Base-by-base conservation (phyloP, 306 rosid species). In the Acmispon strigosus region DNA sequence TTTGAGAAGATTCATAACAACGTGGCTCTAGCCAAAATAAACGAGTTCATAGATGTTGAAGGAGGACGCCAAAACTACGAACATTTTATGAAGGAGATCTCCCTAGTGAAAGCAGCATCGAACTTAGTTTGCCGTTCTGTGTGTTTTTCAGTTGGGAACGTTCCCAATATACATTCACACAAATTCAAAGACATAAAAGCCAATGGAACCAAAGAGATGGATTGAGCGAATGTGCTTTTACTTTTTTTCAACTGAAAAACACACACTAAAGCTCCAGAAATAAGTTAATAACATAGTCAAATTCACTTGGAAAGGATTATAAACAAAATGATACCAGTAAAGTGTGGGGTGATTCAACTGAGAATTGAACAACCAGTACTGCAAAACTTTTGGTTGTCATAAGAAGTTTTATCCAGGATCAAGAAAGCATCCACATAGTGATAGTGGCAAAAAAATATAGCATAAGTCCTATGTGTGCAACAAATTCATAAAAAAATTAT, bases 391-490 rank as follows among this genome's bases (percentile, higher is more conserved):
- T 54, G 43, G 77, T 71, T 69, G 78, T 64, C 57, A 64, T 45
- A 67, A 51, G 27, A 3, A 47, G 70, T 68, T 62, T 56, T 48
- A 44, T 51, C 82, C 62, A 63, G 59, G 70, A 42, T 70, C 55
- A 44, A 41, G 52, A 78, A 70, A 75, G 61, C 76, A 75, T 39
- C 65, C 52, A 57, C 75, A 41, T 56, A 49, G 64, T 34, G 44
- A 41, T 56, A 49, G 64, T 34, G 44, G 43, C 76, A 69, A 62
- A 79, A 62, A 79, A 59, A 70, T 84, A 86, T 80, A 74, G 77
- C 81, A 82, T 82, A 84, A 4, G 74, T 78, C 76, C 86, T 80
- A 85, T 52, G 69, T 68, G 72, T 78, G 80, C 50, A 66, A 72
- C n/a, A 68, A 69, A 81, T 61, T 70, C 52, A 78, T 61, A 58